Evolutionary conservation across 495 filamentous ascomycete species (phyloP), one percentile per base, ranked within the genome.

Genomic region (Tetracladium marchalianum): DNA sequence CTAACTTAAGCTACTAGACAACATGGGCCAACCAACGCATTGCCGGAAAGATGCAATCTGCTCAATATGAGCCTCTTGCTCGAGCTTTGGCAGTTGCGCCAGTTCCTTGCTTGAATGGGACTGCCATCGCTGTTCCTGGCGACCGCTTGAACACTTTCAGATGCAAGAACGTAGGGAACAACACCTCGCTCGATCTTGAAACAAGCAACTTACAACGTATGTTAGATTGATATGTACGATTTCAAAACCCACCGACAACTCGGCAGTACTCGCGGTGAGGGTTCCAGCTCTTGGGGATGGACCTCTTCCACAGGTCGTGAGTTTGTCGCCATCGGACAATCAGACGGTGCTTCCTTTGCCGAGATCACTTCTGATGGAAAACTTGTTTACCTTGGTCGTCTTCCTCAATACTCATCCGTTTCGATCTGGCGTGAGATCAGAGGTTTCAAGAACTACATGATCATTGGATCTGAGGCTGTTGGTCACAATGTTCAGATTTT

Each of bases 281-380:
- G 46, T 15, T 49, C 46, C n/a, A 35, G 22, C 12, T 49, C 46
- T 22, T 49, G 69, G 64, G 76, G 75, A 1, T 78, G 77, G 76
- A 79, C 77, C 1, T 73, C 68, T 7, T 52, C 55, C 0, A 62
- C 67, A n/a, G 76, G 73, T n/a, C 69, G 75, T 11, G 76, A 80
- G 46, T 72, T 80, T 55, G 64, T 74, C 19, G 75, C 70, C 31
- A 67, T 80, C 35, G 75, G 67, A 1, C 76, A 80, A 50, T 63
- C 63, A 22, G 77, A 80, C 43, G 77, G 76, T 12, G 57, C 77
- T 1, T 68, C 77, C 0, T 80, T 80, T 47, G 68, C 70, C 15
- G 75, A 80, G 55, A 65, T 78, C 51, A 66, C 56, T 44, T 22
- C 58, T 12, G 57, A 61, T 34, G 76, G 76, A n/a, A 66, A 69